phyloP scores from a whole-genome alignment of 1,139 yeast species.

The Zygosaccharomyces sapae region DNA sequence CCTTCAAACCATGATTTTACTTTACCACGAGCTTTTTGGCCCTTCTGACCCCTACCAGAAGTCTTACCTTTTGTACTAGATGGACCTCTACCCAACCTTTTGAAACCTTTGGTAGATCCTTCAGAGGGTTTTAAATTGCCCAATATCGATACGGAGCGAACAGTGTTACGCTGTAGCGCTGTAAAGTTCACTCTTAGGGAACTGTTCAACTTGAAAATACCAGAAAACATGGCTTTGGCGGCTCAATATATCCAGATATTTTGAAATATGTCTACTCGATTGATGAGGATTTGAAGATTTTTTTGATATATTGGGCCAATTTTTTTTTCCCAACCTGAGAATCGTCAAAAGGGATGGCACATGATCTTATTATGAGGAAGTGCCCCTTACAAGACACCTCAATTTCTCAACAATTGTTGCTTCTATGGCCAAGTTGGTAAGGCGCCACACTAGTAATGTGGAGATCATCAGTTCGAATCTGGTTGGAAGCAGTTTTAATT shows the following conservation, averaged over 20 bases:
- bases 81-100: constrained; percentile 95
- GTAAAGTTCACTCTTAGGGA: background rate
- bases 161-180: background rate
- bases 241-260: background rate
- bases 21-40: constrained; percentile 93
- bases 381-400: too few relatives aligned
- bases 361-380: too few relatives aligned
- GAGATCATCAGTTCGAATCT: constrained; percentile 42
- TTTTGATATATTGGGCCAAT: background rate
- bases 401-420: constrained; percentile 16
- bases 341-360: background rate
- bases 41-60: constrained; percentile 96
- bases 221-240: constrained; percentile 2
- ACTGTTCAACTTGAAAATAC: constrained; percentile 5
- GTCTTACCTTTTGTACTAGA: constrained; percentile 92
- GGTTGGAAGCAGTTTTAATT: constrained; percentile 42
- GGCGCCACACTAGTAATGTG: constrained; percentile 44
- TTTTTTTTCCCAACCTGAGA: too few relatives aligned
- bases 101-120: constrained; percentile 43
- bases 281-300: background rate
- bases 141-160: constrained; percentile 35
- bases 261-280: background rate
- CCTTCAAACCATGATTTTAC: constrained; percentile 97
- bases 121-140: constrained; percentile 38
- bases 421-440: constrained; percentile 44